Evolutionary conservation across 108 stramenopile genomes (phyloP), one percentile per base, ranked within the genome.

Genomic region (Fragilariopsis cylindrus): DNA sequence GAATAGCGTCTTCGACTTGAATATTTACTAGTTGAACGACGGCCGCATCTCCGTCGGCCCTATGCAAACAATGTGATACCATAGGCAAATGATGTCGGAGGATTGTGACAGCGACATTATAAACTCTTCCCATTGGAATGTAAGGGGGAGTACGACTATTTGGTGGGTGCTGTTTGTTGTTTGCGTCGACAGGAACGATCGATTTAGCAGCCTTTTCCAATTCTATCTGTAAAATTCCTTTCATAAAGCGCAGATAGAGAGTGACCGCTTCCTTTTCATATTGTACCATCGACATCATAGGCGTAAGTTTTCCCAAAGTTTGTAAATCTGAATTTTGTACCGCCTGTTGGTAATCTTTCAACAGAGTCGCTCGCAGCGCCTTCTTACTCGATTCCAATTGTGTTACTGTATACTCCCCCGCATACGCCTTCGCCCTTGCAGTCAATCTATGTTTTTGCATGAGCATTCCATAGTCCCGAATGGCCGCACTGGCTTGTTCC

Each of bases 21-120:
- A 81, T 73, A 75, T 96, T 89, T 1, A 96, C 91, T 54, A 93
- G 65, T 71, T 90, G 90, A 18, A 90, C 85, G 41, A 96, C 83
- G 8, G 91, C 92, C 16, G 85, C 88, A 78, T 96, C 95, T 19
- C 95, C 95, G 60, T 92, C 85, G 42, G 90, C 95, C 43, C 75
- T 81, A 44, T 89, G 82, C 58, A 96, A 71, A 19, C 85, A 88
- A 72, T 87, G 85, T 39, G 90, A 86, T 3, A 96, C 91, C 91
- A 96, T 92, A 76, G 95, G 95, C 73, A 96, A 83, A 77, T 96
- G 95, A 81, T 96, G 92, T 7, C 95, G 76, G 57, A 96, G 58
- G 45, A 81, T 82, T 7, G 88, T 88, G 4, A 90, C 89, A 49
- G 92, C 90, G 8, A 76, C 78, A 80, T 96, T 96, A 82, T 91